Evolutionary conservation across 2,329 filamentous ascomycete genomes (phyloP).

Genomic region (Scedosporium dehoogii): DNA sequence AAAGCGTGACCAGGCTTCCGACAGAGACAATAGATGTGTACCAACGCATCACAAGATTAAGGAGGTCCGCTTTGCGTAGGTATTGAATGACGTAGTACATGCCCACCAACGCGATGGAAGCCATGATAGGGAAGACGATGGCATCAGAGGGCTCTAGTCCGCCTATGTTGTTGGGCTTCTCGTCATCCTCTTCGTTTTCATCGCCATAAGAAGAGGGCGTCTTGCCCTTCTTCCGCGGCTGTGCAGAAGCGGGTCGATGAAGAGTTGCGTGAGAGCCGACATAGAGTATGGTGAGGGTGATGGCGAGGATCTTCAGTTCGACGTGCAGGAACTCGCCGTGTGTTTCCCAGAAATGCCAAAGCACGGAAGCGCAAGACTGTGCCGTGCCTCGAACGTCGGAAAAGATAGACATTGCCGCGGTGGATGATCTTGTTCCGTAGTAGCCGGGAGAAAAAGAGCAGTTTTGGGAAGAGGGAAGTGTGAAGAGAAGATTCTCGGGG

Average conservation of each 20-base stretch:
- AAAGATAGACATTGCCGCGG: no score
- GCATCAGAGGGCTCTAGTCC: constrained; percentile 62
- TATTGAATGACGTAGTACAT: constrained; percentile 87
- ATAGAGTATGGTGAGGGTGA: constrained; percentile 75
- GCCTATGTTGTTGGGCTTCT: constrained; percentile 40
- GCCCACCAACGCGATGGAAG: constrained; percentile 58
- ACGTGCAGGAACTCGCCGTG: constrained; percentile 4
- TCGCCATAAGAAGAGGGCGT: constrained; percentile 16
- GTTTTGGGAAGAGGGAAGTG: no score
- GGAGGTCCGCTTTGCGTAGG: constrained; percentile 67
- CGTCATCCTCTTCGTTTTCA: constrained; percentile 33
- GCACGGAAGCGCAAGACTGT: not conserved
- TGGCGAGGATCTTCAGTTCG: constrained; percentile 37
- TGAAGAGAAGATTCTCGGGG: no score
- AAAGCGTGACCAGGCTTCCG: constrained; percentile 63
- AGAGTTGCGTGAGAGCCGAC: constrained; percentile 78
- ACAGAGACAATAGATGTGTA: constrained; percentile 78
- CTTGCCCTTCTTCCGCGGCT: constrained; percentile 33
- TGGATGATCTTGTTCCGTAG: no score
- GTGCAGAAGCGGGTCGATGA: constrained; percentile 71
- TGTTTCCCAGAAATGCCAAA: not conserved
- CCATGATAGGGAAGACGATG: constrained; percentile 72
- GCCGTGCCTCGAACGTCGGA: no score
- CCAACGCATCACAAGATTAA: constrained; percentile 73
- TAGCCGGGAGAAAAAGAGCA: no score